Conservation (phyloP, 2,329 filamentous ascomycete species). For the Sporothrix protearum region DNA sequence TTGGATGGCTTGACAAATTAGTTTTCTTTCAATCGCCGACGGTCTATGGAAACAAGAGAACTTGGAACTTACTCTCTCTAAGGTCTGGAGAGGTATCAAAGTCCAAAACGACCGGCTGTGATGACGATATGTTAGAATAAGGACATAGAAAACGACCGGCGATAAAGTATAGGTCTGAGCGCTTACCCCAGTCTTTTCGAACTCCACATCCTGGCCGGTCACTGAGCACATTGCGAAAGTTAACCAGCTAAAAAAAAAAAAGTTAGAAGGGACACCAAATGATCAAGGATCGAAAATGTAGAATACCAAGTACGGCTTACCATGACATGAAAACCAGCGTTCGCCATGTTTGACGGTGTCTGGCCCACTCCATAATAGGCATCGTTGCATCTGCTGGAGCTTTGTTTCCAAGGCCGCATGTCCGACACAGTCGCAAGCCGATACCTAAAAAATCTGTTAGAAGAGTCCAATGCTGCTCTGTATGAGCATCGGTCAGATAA, state of each 20-base stretch:
- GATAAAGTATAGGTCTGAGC: not conserved
- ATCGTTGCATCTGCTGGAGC: conserved; percentile 18
- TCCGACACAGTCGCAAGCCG: conserved; percentile 32
- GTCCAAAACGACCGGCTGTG: conserved; percentile 30
- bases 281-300: not conserved
- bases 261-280: not conserved
- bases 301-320: conserved; percentile 21
- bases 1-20: conserved; percentile 31
- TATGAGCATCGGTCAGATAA: not conserved
- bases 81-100: conserved; percentile 29
- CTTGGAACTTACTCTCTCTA: conserved; percentile 30
- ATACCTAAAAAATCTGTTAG: conserved; percentile 27
- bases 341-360: conserved; percentile 34
- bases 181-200: conserved; percentile 28
- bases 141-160: not conserved
- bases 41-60: not conserved
- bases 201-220: conserved; percentile 31
- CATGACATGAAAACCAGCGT: conserved; percentile 34
- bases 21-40: not conserved
- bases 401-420: conserved; percentile 28
- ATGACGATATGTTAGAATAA: not conserved
- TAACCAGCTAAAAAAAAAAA: conserved; percentile 32
- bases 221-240: conserved; percentile 35
- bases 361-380: conserved; percentile 24
- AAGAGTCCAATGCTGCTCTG: not conserved